Conservation (phyloP, 2,329 filamentous ascomycete genomes). For the Calonectria crousiana region DNA sequence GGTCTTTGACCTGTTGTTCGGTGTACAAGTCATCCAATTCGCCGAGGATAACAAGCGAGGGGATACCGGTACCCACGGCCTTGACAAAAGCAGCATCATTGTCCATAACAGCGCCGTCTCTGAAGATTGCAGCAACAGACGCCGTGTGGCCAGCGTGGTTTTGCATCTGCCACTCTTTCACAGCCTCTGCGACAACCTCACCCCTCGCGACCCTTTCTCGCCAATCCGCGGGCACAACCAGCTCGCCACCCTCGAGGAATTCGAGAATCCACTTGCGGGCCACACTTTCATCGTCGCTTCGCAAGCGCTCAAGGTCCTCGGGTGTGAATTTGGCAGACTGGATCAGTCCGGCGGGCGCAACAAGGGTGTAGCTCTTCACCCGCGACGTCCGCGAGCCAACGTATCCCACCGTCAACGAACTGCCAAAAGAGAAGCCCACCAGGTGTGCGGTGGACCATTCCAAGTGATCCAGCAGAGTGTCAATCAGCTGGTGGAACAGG, state of each 20-base stretch:
- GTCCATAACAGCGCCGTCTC: constrained; percentile 59
- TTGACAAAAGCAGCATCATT: constrained; percentile 37
- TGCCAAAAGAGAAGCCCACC: constrained; percentile 65
- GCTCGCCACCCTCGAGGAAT: constrained; percentile 57
- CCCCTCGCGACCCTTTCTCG: constrained; percentile 53
- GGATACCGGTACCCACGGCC: constrained; percentile 25
- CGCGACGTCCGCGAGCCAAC: constrained; percentile 41
- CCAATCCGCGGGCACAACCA: constrained; percentile 59
- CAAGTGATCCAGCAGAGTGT: constrained; percentile 53
- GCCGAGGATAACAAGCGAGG: constrained; percentile 37
- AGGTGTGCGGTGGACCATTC: constrained; percentile 58
- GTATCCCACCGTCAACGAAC: constrained; percentile 53
- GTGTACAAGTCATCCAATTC: constrained; percentile 40
- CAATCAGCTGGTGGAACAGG: constrained; percentile 58
- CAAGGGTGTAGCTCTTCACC: constrained; percentile 51
- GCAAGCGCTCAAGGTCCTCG: constrained; percentile 39
- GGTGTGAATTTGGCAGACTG: constrained; percentile 41
- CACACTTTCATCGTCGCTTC: constrained; percentile 46
- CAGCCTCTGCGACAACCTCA: constrained; percentile 60
- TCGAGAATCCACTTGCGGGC: constrained; percentile 52
- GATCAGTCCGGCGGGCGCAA: constrained; percentile 63
- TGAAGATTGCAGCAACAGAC: constrained; percentile 59
- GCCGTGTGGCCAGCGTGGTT: constrained; percentile 59
- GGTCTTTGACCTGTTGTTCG: constrained; percentile 21
- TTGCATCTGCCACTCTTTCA: constrained; percentile 61